A percentile compares a stretch with the other conserved stretches of the same genome.
phyloP scores from a whole-genome alignment of 176 grass and related monocot genomes.

The Dactylis glomerata region DNA sequence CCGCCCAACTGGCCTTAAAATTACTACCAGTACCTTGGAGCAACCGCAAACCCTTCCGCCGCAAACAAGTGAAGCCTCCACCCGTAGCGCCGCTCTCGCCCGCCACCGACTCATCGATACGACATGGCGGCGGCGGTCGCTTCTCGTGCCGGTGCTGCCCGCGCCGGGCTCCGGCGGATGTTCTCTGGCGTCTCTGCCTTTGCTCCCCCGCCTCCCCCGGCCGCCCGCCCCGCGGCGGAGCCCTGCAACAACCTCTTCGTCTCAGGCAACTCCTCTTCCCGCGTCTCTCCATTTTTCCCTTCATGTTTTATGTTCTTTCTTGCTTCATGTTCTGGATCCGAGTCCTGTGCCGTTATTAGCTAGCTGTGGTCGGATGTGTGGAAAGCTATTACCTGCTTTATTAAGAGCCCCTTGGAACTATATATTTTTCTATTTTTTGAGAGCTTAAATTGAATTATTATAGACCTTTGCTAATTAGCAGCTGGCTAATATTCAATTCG shows the following conservation, averaged over 20 bases:
- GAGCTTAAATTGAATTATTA: not conserved
- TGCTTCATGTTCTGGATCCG: not conserved
- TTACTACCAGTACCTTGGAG: not conserved
- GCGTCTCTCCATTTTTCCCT: not conserved
- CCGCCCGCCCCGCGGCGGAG: constrained; percentile 40
- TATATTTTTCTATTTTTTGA: not conserved
- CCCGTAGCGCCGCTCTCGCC: constrained; percentile 18
- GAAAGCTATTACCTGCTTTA: not conserved
- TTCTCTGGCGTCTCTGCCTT: constrained; percentile 70
- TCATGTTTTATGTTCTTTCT: not conserved
- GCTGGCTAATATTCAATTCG: not conserved
- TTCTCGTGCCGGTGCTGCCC: constrained; percentile 31
- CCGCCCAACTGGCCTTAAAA: not conserved
- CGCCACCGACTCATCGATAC: not conserved
- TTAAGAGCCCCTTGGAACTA: not conserved
- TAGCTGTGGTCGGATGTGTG: not conserved
- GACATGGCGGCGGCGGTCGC: constrained; percentile 38
- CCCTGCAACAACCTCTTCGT: constrained; percentile 83
- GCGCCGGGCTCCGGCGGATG: constrained; percentile 48
- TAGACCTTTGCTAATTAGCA: not conserved
- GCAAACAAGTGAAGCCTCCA: not conserved
- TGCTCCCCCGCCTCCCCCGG: constrained; percentile 36
- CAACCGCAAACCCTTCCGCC: constrained; percentile 17
- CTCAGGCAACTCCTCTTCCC: constrained; percentile 44
- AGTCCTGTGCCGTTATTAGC: not conserved